phyloP scores from a whole-genome alignment of 495 filamentous ascomycete genomes.

The Trichoderma reesei region DNA sequence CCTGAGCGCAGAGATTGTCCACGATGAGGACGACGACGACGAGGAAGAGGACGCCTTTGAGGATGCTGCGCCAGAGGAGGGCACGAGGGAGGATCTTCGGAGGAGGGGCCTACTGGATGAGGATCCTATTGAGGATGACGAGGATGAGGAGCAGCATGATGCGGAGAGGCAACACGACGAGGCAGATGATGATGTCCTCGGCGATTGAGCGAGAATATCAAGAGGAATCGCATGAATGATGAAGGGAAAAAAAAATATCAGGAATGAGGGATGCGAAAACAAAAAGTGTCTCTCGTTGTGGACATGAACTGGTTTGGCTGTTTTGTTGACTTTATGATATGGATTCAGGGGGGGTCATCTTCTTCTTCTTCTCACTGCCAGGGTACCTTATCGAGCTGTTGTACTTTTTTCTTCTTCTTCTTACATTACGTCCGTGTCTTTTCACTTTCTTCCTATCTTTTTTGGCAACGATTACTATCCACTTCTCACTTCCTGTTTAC shows the following conservation, averaged over 20 bases:
- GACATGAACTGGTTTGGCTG: background rate
- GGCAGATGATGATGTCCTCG: conserved; percentile 50
- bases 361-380: conserved; percentile 7
- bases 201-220: too few species aligned
- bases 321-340: background rate
- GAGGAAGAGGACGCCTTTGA: conserved; percentile 39
- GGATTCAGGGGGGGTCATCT: background rate
- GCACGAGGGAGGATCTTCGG: conserved; percentile 51
- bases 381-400: background rate
- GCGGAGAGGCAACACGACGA: conserved; percentile 25
- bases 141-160: conserved; percentile 36
- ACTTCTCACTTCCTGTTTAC: background rate
- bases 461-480: background rate
- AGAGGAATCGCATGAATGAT: too few species aligned
- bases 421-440: conserved; percentile 6
- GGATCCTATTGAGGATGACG: conserved; percentile 38
- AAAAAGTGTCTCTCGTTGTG: background rate
- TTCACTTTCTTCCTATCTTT: background rate
- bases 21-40: conserved; percentile 43
- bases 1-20: conserved; percentile 30
- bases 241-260: background rate
- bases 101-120: conserved; percentile 50
- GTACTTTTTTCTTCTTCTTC: conserved; percentile 10
- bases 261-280: background rate
- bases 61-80: conserved; percentile 42